Evolutionary conservation across 805 yeast species (phyloP).

Genomic region (Kurtzmaniella cleridarum): DNA sequence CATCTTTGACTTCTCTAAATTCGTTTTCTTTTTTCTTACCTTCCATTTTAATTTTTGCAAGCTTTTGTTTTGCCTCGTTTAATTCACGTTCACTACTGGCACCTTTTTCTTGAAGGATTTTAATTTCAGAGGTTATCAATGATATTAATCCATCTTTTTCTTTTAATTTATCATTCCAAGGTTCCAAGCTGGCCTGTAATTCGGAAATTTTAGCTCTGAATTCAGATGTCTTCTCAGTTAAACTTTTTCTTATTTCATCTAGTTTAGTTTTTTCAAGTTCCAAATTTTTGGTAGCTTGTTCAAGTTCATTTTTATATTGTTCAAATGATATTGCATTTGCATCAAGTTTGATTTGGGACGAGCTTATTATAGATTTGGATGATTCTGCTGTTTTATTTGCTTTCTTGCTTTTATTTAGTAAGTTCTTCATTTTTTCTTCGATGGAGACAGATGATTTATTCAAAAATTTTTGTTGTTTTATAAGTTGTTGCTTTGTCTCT

Average conservation of each 20-base stretch:
- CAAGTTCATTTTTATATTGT: conserved; percentile 41
- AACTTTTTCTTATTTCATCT: conserved; percentile 55
- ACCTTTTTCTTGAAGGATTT: conserved; percentile 47
- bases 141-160: conserved; percentile 59
- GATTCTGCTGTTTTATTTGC: conserved; percentile 48
- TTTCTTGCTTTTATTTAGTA: conserved; percentile 53
- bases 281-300: conserved; percentile 39
- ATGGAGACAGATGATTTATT: conserved; percentile 55
- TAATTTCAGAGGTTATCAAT: conserved; percentile 61
- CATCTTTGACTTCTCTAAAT: conserved; percentile 40
- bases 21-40: conserved; percentile 48
- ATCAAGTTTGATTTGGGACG: conserved; percentile 43
- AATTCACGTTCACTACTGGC: conserved; percentile 40
- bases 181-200: conserved; percentile 66
- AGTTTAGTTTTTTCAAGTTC: conserved; percentile 51
- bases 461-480: conserved; percentile 26
- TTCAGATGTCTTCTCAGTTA: conserved; percentile 70
- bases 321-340: conserved; percentile 40
- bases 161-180: conserved; percentile 70
- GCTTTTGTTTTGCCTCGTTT: conserved; percentile 36
- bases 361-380: conserved; percentile 40
- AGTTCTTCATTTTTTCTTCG: conserved; percentile 73
- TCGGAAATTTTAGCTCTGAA: conserved; percentile 60
- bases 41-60: conserved; percentile 41
- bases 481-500: conserved; percentile 13